phyloP scores from a whole-genome alignment of 129 eudicot genomes.

The Kitagawia praeruptora region DNA sequence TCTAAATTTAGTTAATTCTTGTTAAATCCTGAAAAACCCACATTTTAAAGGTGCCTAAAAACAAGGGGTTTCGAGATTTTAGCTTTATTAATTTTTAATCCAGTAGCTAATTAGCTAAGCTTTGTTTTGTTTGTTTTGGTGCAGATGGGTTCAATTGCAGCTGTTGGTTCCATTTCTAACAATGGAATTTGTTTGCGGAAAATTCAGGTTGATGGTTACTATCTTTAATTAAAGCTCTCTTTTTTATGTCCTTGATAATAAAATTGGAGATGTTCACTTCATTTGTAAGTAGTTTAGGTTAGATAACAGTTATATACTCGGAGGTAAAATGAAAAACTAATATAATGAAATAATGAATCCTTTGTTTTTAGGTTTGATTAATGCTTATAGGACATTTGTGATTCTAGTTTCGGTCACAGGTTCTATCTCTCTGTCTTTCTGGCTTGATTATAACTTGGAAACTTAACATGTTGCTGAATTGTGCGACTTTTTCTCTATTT shows the following conservation, averaged over 20 bases:
- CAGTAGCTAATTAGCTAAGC: neutral
- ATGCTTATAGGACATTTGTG: neutral
- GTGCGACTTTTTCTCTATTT: neutral
- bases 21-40: neutral
- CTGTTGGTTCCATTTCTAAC: conserved; percentile 22
- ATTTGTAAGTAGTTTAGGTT: neutral
- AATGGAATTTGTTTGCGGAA: conserved; percentile 25
- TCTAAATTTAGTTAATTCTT: neutral
- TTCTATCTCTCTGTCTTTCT: too few relatives aligned
- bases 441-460: neutral
- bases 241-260: neutral
- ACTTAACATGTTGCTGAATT: neutral
- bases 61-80: neutral
- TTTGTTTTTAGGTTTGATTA: neutral
- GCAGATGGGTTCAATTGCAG: conserved; percentile 35
- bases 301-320: too few relatives aligned
- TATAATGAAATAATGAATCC: too few relatives aligned
- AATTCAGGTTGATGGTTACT: conserved; percentile 30
- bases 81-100: too few relatives aligned
- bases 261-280: neutral
- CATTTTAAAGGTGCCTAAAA: neutral
- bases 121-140: neutral
- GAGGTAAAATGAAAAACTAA: neutral
- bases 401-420: neutral
- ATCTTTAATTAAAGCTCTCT: neutral